phyloP scores from a whole-genome alignment of 441 rosid species.

The Gossypium aridum region DNA sequence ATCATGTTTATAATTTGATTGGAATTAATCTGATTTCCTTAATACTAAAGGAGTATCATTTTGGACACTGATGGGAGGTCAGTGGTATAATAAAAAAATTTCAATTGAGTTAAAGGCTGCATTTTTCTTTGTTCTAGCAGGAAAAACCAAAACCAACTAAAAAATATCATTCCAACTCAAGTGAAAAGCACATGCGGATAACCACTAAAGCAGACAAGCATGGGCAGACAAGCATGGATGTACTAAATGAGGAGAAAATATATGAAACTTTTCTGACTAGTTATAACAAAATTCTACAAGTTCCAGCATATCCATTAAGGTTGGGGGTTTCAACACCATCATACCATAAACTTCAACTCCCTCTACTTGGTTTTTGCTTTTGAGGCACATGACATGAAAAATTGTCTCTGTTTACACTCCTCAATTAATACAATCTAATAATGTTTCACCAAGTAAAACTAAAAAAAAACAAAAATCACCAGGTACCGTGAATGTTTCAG shows the following conservation, averaged over 20 bases:
- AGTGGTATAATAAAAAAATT: too few species aligned
- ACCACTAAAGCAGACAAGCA: too few species aligned
- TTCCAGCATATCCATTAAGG: background rate
- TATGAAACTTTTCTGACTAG: background rate
- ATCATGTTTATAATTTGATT: too few species aligned
- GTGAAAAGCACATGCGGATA: too few species aligned
- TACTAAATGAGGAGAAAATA: background rate
- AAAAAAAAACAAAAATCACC: constrained; percentile 5
- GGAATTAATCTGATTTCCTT: too few species aligned
- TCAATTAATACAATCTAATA: constrained; percentile 9
- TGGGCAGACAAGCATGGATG: too few species aligned
- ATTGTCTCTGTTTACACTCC: constrained; percentile 37
- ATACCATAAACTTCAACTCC: background rate
- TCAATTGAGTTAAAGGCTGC: too few species aligned
- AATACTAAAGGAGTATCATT: too few species aligned
- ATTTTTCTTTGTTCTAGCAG: too few species aligned
- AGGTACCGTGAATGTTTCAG: constrained; percentile 22
- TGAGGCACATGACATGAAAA: background rate
- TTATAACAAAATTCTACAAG: background rate
- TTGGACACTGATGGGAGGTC: too few species aligned
- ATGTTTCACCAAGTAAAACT: constrained; percentile 9
- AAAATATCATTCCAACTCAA: too few species aligned
- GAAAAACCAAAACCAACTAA: too few species aligned
- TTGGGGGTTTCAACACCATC: background rate
- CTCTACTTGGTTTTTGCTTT: background rate